Evolutionary conservation across 2,329 filamentous ascomycete genomes (phyloP).

Genomic region (Clonostachys rhizophaga): DNA sequence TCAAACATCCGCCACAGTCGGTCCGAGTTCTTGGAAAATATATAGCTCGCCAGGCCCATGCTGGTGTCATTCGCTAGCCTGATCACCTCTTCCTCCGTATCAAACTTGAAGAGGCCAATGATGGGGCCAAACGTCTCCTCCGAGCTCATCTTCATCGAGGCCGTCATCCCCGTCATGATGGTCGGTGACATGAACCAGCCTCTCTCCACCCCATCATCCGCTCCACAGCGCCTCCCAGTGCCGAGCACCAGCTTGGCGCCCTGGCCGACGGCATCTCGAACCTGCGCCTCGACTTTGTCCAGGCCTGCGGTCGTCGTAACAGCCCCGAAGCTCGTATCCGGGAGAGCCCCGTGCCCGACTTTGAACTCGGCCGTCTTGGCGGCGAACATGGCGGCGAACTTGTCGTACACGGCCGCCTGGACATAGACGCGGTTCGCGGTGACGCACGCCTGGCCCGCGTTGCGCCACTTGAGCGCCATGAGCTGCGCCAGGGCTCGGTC

Average conservation of each 20-base stretch:
- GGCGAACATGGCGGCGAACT: constrained; percentile 38
- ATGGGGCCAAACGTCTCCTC: constrained; percentile 12
- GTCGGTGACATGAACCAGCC: constrained; percentile 59
- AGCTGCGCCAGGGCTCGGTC: constrained; percentile 60
- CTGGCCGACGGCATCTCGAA: constrained; percentile 56
- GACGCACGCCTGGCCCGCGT: constrained; percentile 66
- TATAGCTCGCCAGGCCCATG: constrained; percentile 16
- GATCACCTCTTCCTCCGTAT: constrained; percentile 22
- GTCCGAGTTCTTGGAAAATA: constrained; percentile 13
- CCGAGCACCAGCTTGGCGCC: constrained; percentile 39
- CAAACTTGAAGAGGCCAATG: constrained; percentile 7
- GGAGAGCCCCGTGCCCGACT: constrained; percentile 45
- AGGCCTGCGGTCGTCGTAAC: constrained; percentile 33
- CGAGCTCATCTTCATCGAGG: constrained; percentile 2
- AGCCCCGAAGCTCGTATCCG: constrained; percentile 45
- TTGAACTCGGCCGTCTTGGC: constrained; percentile 47
- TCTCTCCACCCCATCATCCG: constrained; percentile 46
- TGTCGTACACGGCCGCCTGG: constrained; percentile 45
- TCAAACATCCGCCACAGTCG: constrained; percentile 32
- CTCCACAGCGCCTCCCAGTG: constrained; percentile 1
- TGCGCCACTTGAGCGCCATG: constrained; percentile 63
- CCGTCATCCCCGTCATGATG: constrained; percentile 48
- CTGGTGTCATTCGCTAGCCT: constrained; percentile 20
- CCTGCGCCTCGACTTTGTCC: constrained; percentile 49
- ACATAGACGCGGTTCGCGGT: constrained; percentile 24